Percentiles rank a stretch among this genome's conserved stretches.
Conservation (phyloP, 352 stramenopile genomes). For the Blastocystis sp. region DNA sequence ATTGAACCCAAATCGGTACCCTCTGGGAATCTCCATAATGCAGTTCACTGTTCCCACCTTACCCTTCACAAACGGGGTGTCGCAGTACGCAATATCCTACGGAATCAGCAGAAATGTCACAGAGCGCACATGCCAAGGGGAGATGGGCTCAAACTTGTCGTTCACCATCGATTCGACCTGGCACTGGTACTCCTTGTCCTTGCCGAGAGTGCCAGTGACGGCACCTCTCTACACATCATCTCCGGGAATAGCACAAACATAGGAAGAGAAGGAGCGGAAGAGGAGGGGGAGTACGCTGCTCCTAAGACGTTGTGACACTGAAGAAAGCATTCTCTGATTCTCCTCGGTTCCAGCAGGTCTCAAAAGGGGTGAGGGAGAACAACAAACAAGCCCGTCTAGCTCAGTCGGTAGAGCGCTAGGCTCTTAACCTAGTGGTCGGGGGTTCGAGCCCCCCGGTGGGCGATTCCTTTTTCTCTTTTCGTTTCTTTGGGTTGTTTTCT, state of each 20-base stretch:
- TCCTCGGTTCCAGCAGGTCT: not conserved
- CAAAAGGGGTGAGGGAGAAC: not conserved
- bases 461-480: constrained; percentile 13
- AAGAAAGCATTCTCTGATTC: not conserved
- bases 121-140: constrained; percentile 51
- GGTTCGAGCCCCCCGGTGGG: constrained; percentile 58
- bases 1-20: constrained; percentile 22
- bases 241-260: constrained; percentile 4
- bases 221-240: constrained; percentile 27
- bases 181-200: constrained; percentile 55
- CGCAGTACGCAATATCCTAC: constrained; percentile 21
- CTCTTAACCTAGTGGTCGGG: constrained; percentile 62
- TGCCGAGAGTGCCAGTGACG: constrained; percentile 20
- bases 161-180: constrained; percentile 18
- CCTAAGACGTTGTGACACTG: not conserved
- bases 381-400: constrained; percentile 41
- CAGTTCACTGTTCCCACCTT: constrained; percentile 48
- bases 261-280: not conserved
- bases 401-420: constrained; percentile 62
- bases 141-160: not conserved
- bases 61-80: not conserved
- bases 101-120: not conserved
- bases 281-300: not conserved
- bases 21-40: constrained; percentile 72
- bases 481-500: not conserved